phyloP scores from a whole-genome alignment of 1,284 basidiomycete genomes.

The Moesziomyces sp. region DNA sequence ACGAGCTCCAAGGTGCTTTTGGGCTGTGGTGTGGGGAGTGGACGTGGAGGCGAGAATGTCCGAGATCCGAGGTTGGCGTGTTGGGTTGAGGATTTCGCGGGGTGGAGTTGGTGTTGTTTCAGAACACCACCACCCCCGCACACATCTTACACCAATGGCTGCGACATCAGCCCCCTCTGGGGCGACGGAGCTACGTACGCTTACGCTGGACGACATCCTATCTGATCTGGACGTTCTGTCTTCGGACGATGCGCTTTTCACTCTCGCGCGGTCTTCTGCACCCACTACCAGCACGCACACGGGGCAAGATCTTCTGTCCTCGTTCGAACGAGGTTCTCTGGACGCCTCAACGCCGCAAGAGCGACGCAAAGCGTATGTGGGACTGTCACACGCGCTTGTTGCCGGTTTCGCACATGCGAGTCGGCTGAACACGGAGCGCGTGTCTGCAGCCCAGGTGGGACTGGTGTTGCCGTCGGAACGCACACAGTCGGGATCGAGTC shows the following conservation, averaged over 20 bases:
- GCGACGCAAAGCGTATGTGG: slow-evolving; percentile 14
- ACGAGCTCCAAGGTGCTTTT: too few relatives aligned
- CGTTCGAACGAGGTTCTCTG: slow-evolving; percentile 6
- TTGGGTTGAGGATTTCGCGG: too few relatives aligned
- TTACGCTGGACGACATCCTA: slow-evolving; percentile 31
- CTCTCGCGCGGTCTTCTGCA: slow-evolving; percentile 5
- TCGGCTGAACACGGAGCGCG: slow-evolving; percentile 27
- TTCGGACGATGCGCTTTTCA: slow-evolving; percentile 1
- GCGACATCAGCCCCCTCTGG: background rate
- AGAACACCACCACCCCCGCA: background rate
- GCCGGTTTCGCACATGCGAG: slow-evolving; percentile 13
- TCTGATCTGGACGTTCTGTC: slow-evolving; percentile 18
- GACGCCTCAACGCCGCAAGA: too few relatives aligned
- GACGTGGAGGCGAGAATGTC: too few relatives aligned
- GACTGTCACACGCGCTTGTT: slow-evolving; percentile 19
- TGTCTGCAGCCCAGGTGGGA: slow-evolving; percentile 18
- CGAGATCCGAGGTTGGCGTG: too few relatives aligned
- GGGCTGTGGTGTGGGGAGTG: too few relatives aligned
- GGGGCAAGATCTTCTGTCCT: background rate
- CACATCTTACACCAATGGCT: slow-evolving; percentile 5
- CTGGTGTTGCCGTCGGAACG: slow-evolving; percentile 33
- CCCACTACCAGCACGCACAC: background rate
- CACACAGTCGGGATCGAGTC: background rate
- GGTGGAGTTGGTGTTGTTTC: too few relatives aligned
- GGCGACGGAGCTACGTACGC: slow-evolving; percentile 8